Evolutionary conservation across 208 protist genomes (phyloP).

Genomic region (Paratrypanosoma confusum): DNA sequence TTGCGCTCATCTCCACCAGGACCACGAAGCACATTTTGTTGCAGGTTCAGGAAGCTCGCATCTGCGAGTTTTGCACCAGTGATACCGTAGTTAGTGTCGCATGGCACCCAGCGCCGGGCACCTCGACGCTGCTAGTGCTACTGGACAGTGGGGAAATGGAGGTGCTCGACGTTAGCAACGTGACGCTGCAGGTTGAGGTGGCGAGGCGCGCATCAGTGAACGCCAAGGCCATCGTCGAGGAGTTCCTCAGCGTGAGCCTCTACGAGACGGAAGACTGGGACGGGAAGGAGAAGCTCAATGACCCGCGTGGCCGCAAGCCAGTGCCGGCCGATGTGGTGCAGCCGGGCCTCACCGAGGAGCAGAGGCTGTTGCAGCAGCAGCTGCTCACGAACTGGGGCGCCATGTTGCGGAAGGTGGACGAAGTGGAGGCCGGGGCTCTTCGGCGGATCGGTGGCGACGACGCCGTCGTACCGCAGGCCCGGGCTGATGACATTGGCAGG

Average conservation of each 20-base stretch:
- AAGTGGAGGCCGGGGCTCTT: no score
- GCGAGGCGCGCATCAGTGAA: neutral
- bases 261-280: neutral
- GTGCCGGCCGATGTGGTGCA: neutral
- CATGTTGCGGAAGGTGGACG: no score
- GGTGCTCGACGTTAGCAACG: slow-evolving; percentile 24
- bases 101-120: slow-evolving; percentile 38
- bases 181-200: neutral
- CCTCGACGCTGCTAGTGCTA: slow-evolving; percentile 37
- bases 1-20: slow-evolving; percentile 50
- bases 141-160: slow-evolving; percentile 28
- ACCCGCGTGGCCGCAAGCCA: neutral
- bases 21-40: slow-evolving; percentile 47
- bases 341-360: neutral
- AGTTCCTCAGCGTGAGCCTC: neutral
- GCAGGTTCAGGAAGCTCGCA: slow-evolving; percentile 25
- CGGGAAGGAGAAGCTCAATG: neutral
- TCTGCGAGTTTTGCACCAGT: slow-evolving; percentile 45
- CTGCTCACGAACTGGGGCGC: no score
- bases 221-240: neutral
- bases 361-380: neutral
- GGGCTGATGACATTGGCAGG: no score
- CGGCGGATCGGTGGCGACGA: no score
- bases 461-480: no score
- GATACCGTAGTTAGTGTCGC: slow-evolving; percentile 37